These are phyloP conservation scores for Wickerhamomyces sp. DNA, from an alignment of 1,139 yeast genomes.

Conservation along the genomic window DNA sequence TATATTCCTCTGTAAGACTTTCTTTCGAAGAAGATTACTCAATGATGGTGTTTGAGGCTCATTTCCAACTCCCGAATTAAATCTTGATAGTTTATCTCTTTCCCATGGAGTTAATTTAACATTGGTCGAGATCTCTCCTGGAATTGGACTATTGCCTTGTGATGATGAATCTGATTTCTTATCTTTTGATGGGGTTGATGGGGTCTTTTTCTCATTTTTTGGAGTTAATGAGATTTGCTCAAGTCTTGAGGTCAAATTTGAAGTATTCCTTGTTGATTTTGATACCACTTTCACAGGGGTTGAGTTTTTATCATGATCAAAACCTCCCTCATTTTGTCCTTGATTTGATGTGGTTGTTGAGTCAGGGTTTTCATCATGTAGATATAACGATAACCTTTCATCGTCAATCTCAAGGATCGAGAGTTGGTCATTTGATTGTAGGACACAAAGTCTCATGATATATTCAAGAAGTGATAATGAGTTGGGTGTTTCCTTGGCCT, in stretches of 20 bases:
- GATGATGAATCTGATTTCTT: not conserved
- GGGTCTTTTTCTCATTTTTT: not conserved
- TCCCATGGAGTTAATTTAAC: slow-evolving; percentile 15
- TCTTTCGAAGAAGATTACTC: slow-evolving; percentile 1
- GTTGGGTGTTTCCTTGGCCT: slow-evolving; percentile 6
- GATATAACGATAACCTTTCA: slow-evolving; percentile 59
- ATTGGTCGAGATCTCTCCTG: slow-evolving; percentile 7
- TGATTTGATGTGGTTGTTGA: not conserved
- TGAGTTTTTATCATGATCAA: not conserved
- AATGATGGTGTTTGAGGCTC: slow-evolving; percentile 4
- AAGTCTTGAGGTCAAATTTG: not conserved
- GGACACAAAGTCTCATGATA: slow-evolving; percentile 51
- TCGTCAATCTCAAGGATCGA: slow-evolving; percentile 55
- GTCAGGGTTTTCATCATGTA: slow-evolving; percentile 49
- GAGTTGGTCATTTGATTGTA: slow-evolving; percentile 59
- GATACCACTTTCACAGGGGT: slow-evolving; percentile 4
- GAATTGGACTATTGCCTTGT: slow-evolving; percentile 7
- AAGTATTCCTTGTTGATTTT: not conserved
- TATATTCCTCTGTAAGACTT: slow-evolving; percentile 2
- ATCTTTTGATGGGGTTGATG: not conserved
- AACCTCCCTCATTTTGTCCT: not conserved
- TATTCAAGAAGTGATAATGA: slow-evolving; percentile 64
- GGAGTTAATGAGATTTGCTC: not conserved
- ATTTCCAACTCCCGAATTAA: not conserved
- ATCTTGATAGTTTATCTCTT: slow-evolving; percentile 4